Conservation (phyloP, 305 asterid species). For the Ajuga reptans region DNA sequence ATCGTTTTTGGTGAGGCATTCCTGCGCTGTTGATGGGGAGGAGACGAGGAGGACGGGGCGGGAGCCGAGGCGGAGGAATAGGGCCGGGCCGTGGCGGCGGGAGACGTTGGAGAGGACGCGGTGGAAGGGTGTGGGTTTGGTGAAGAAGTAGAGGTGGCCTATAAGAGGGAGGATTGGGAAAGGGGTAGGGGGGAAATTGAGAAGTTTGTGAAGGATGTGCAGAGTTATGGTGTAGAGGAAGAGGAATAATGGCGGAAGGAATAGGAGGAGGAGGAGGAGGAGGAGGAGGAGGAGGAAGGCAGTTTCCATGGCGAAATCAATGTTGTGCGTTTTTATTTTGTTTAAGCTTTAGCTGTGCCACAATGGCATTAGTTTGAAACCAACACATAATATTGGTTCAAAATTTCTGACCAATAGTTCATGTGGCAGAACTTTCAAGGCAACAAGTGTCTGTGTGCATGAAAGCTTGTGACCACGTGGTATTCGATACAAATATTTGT, state of each 20-base stretch:
- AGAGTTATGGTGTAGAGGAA: constrained; percentile 21
- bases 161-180: constrained; percentile 29
- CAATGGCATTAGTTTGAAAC: no score
- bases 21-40: constrained; percentile 25
- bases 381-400: no score
- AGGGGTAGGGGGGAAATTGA: constrained; percentile 31
- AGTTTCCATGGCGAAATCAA: not conserved
- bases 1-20: constrained; percentile 31
- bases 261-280: constrained; percentile 19
- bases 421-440: no score
- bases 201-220: constrained; percentile 23
- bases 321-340: no score
- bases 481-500: not conserved
- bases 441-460: constrained; percentile 27
- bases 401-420: no score
- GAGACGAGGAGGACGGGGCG: constrained; percentile 31
- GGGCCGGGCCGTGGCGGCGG: constrained; percentile 23
- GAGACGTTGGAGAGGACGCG: constrained; percentile 24
- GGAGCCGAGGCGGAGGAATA: constrained; percentile 31
- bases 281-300: constrained; percentile 8
- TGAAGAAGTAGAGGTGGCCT: constrained; percentile 36
- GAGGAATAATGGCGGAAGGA: constrained; percentile 18
- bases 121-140: constrained; percentile 25
- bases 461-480: constrained; percentile 19
- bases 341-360: not conserved